Evolutionary conservation across 805 yeast species (phyloP).

Genomic region (Candida ascalaphidarum): DNA sequence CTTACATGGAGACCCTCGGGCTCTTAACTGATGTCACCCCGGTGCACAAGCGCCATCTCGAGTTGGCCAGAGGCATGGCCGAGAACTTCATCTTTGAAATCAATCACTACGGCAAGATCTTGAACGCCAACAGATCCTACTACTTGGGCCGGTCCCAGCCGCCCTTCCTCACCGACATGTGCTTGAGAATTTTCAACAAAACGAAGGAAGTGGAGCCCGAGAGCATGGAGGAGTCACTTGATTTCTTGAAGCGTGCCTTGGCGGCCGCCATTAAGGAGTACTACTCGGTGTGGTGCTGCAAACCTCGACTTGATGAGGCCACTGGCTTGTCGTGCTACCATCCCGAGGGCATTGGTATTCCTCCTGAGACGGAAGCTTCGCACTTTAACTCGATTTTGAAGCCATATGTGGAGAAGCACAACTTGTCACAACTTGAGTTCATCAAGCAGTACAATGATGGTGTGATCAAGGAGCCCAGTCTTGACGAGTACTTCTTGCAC

Average conservation of each 20-base stretch:
- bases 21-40: slow-evolving; percentile 47
- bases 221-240: slow-evolving; percentile 28
- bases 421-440: slow-evolving; percentile 52
- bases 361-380: slow-evolving; percentile 91
- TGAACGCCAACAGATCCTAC: slow-evolving; percentile 90
- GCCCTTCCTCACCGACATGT: slow-evolving; percentile 93
- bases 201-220: slow-evolving; percentile 40
- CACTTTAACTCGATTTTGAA: slow-evolving; percentile 70
- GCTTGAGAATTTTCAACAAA: slow-evolving; percentile 55
- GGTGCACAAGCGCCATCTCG: slow-evolving; percentile 36
- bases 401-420: slow-evolving; percentile 61
- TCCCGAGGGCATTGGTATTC: slow-evolving; percentile 88
- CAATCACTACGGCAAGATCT: slow-evolving; percentile 80
- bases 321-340: slow-evolving; percentile 86
- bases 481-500: slow-evolving; percentile 83
- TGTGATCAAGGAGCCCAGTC: slow-evolving; percentile 60
- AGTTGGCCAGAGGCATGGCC: slow-evolving; percentile 82
- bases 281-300: slow-evolving; percentile 64
- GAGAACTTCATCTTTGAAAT: slow-evolving; percentile 89
- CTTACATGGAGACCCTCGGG: slow-evolving; percentile 86
- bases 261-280: slow-evolving; percentile 85
- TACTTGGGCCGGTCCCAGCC: slow-evolving; percentile 92
- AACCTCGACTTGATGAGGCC: slow-evolving; percentile 62
- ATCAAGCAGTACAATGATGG: slow-evolving; percentile 56
- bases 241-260: slow-evolving; percentile 57